These are phyloP conservation scores for Diaporthe velutina DNA, from an alignment of 2,329 filamentous ascomycete genomes.

Conservation along the genomic window DNA sequence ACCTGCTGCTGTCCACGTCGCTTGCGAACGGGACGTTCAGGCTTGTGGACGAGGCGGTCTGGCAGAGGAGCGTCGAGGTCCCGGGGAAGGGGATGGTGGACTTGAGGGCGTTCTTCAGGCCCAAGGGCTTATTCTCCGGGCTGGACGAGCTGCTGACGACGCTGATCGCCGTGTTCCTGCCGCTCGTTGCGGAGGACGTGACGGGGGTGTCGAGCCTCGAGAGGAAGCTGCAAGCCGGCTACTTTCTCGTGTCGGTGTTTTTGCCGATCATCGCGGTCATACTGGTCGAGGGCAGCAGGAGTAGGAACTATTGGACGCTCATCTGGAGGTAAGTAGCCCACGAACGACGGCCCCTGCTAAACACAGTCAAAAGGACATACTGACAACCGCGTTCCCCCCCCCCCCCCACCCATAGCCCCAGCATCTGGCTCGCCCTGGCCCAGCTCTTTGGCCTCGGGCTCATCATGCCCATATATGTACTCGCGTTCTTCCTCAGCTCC, in stretches of 20 bases:
- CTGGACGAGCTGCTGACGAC: background rate
- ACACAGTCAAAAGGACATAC: background rate
- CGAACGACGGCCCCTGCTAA: background rate
- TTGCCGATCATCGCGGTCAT: conserved; percentile 18
- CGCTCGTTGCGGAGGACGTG: conserved; percentile 4
- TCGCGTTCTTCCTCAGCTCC: conserved; percentile 25
- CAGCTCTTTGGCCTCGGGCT: conserved; percentile 32
- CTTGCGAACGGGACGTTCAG: conserved; percentile 21
- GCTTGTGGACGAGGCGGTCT: conserved; percentile 30
- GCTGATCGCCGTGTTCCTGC: conserved; percentile 20
- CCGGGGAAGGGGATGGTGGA: background rate
- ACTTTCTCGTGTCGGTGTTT: conserved; percentile 11
- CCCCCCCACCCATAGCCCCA: background rate
- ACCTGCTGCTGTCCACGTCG: background rate
- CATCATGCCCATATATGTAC: conserved; percentile 27
- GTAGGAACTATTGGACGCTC: conserved; percentile 18
- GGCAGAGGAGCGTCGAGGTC: conserved; percentile 24
- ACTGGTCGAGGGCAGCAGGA: conserved; percentile 25
- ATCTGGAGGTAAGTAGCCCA: conserved; percentile 24
- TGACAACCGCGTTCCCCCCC: background rate
- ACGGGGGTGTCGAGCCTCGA: background rate
- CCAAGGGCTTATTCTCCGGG: background rate
- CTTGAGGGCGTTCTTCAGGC: background rate
- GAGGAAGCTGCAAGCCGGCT: conserved; percentile 22
- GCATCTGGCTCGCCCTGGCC: conserved; percentile 18